Evolutionary conservation across 768 basidiomycete species (phyloP), one percentile per base, ranked within the genome.

Genomic region (Rhodotorula sphaerocarpa): DNA sequence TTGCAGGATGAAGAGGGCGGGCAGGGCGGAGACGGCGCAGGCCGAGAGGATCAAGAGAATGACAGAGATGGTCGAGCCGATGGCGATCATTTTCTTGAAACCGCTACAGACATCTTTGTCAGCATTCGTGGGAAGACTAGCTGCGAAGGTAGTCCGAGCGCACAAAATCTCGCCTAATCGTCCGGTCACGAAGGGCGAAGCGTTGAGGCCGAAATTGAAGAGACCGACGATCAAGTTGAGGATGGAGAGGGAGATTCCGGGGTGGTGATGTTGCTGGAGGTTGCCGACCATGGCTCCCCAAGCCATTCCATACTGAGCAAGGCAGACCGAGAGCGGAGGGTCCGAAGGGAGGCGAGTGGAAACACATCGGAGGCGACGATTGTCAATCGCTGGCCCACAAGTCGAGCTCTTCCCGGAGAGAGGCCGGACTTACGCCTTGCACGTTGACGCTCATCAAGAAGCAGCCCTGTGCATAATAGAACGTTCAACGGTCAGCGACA

Each of bases 1-100:
- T 18, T 66, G 65, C 5, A 61, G 43, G 25, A 66, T 34, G 48
- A 66, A 66, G 0, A 66, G 47, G 12, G 52, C 52, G 6, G 65
- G 65, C 1, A 66, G 52, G 23, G 43, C 50, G 23, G 44, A 23
- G 47, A 58, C 65, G 12, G 65, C 42, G 33, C 43, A 44, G 5
- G 57, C 55, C 3, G 51, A 48, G 36, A 50, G 46, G 42, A 65
- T 48, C 33, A 65, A 54, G 28, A 55, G 25, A 10, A 39, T 7
- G 28, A 65, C 54, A 3, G 58, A 44, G 5, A 21, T 0, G 33
- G 30, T 7, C 0, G 54, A 56, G 16, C 63, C 63, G 50, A 65
- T 65, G 27, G 58, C 63, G 30, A 65, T 59, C 63, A 65, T 65
- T n/a, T 54, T 39, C 50, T 64, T 59, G 57, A 59, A 59, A 6